Evolutionary conservation across 2,329 filamentous ascomycete species (phyloP).

Genomic region (Fusarium lyarnte): DNA sequence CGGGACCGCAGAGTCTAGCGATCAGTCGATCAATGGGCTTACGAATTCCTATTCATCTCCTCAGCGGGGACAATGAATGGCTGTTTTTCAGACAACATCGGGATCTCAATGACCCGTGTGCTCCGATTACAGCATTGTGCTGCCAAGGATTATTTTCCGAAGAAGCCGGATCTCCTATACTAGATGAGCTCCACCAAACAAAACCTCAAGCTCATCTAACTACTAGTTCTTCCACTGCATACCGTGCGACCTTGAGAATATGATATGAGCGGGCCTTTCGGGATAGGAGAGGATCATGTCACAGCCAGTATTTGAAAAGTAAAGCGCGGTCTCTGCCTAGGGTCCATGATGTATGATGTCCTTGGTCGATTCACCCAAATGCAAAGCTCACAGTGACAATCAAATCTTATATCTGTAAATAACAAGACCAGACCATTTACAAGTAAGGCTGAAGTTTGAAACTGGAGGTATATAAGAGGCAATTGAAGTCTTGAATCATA

Average conservation of each 20-base stretch:
- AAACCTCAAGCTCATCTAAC: background rate
- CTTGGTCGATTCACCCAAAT: background rate
- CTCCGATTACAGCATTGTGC: slow-evolving; percentile 14
- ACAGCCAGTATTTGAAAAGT: background rate
- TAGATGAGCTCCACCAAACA: slow-evolving; percentile 11
- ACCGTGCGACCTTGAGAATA: background rate
- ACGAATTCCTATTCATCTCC: slow-evolving; percentile 5
- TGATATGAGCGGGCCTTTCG: background rate
- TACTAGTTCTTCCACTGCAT: background rate
- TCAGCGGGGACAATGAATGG: background rate
- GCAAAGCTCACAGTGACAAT: background rate
- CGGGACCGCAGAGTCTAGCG: background rate
- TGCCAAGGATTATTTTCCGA: slow-evolving; percentile 33
- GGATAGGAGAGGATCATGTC: background rate
- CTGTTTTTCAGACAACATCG: slow-evolving; percentile 3
- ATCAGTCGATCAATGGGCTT: slow-evolving; percentile 28
- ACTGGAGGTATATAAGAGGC: background rate
- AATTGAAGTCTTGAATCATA: background rate
- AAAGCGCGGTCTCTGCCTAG: background rate
- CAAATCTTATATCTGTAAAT: background rate
- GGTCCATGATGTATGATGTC: background rate
- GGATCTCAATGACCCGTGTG: slow-evolving; percentile 25
- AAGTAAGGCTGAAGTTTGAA: background rate
- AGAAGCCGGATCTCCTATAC: slow-evolving; percentile 28
- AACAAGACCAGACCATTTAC: background rate